Evolutionary conservation across 2,329 filamentous ascomycete species (phyloP).

Genomic region (Lasiodiplodia citricola): DNA sequence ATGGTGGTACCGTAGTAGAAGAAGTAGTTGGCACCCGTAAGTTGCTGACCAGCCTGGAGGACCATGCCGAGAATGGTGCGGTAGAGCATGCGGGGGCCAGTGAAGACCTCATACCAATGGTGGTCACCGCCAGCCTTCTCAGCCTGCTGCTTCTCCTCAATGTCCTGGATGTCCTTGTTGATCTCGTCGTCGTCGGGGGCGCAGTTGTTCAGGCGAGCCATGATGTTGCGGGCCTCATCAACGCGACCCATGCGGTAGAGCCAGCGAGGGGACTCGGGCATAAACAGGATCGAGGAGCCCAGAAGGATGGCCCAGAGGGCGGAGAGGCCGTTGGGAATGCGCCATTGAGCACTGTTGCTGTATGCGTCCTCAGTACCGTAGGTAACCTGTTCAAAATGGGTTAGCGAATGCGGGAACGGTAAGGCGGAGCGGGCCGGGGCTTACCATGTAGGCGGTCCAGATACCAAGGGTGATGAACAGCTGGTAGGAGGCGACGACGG

Average conservation of each 20-base stretch:
- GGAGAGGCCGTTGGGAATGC: slow-evolving; percentile 62
- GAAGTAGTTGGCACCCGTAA: slow-evolving; percentile 72
- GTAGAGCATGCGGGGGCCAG: slow-evolving; percentile 69
- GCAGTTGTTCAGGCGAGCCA: slow-evolving; percentile 59
- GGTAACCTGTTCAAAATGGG: slow-evolving; percentile 49
- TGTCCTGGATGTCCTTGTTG: slow-evolving; percentile 59
- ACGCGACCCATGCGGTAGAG: slow-evolving; percentile 60
- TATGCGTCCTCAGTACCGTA: slow-evolving; percentile 61
- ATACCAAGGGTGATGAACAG: slow-evolving; percentile 54
- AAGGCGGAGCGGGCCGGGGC: neutral
- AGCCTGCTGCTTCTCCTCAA: slow-evolving; percentile 61
- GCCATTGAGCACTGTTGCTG: slow-evolving; percentile 61
- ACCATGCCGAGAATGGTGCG: slow-evolving; percentile 60
- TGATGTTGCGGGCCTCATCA: slow-evolving; percentile 54
- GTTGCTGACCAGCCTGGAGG: slow-evolving; percentile 70
- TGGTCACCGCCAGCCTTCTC: slow-evolving; percentile 49
- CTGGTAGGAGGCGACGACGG: slow-evolving; percentile 60
- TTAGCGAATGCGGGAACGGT: slow-evolving; percentile 9
- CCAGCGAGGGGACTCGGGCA: slow-evolving; percentile 31
- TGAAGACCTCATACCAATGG: slow-evolving; percentile 64
- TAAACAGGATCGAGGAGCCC: slow-evolving; percentile 55
- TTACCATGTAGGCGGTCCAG: slow-evolving; percentile 30
- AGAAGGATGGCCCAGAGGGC: slow-evolving; percentile 26
- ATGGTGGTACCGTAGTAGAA: slow-evolving; percentile 60
- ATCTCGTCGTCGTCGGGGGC: slow-evolving; percentile 62